Percentiles rank a stretch among this genome's conserved stretches.
Evolutionary conservation across 2,329 filamentous ascomycete species (phyloP).

Genomic region (Paramyrothecium roridum): DNA sequence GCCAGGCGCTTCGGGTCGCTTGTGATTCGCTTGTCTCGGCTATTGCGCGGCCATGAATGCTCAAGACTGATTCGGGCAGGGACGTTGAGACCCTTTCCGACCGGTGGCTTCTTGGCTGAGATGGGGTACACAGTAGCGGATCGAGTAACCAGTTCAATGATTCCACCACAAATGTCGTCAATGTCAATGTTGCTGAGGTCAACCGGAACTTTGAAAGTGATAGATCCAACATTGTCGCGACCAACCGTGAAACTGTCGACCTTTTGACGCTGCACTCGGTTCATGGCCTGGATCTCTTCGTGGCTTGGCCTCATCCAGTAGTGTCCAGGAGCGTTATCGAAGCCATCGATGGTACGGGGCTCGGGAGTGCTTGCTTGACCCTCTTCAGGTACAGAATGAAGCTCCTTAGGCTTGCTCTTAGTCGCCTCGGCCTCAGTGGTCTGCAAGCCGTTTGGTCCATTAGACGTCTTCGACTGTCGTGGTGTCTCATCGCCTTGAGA

Average conservation of each 20-base stretch:
- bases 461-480: constrained; percentile 45
- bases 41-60: constrained; percentile 83
- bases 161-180: constrained; percentile 72
- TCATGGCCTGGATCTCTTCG: constrained; percentile 75
- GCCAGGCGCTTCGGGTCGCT: constrained; percentile 62
- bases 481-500: constrained; percentile 32
- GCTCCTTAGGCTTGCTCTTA: constrained; percentile 69
- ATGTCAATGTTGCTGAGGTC: constrained; percentile 78
- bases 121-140: constrained; percentile 86
- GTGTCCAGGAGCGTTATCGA: constrained; percentile 59
- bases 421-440: constrained; percentile 59
- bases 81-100: constrained; percentile 88
- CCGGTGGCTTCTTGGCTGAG: constrained; percentile 72
- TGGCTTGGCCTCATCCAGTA: constrained; percentile 85
- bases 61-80: constrained; percentile 84
- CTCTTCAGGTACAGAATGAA: constrained; percentile 77
- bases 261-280: constrained; percentile 71
- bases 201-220: constrained; percentile 77
- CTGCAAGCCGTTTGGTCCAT: constrained; percentile 26
- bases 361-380: constrained; percentile 32
- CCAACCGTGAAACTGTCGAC: constrained; percentile 78
- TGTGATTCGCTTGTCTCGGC: constrained; percentile 51
- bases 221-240: constrained; percentile 74
- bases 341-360: constrained; percentile 13
- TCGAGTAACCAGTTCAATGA: constrained; percentile 74